Evolutionary conservation across 768 basidiomycete species (phyloP).

Genomic region (Tulasnella sp.): DNA sequence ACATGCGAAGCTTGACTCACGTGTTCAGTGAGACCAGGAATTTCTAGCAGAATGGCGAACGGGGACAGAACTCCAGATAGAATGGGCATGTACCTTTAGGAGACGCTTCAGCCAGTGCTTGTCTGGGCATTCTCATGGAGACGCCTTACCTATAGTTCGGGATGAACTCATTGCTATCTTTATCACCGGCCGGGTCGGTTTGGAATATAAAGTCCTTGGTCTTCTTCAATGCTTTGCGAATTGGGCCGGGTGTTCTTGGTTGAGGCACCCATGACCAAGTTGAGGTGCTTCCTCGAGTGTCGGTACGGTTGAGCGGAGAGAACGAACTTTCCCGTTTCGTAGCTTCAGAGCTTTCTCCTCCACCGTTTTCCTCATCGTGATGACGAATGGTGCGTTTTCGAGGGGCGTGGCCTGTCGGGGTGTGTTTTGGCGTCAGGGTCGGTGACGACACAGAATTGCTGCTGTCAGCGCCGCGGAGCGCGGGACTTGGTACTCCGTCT

Average conservation of each 20-base stretch:
- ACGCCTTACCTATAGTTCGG: constrained; percentile 64
- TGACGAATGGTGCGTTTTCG: neutral
- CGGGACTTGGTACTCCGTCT: neutral
- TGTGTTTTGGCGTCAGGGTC: neutral
- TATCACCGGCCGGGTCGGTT: constrained; percentile 13
- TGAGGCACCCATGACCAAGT: neutral
- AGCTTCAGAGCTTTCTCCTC: neutral
- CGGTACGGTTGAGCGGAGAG: neutral
- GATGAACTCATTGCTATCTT: constrained; percentile 36
- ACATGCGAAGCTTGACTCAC: constrained; percentile 41
- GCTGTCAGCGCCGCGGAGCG: neutral
- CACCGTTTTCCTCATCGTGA: neutral
- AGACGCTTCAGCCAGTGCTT: constrained; percentile 36
- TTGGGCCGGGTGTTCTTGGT: neutral
- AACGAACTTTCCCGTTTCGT: neutral
- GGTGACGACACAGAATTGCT: neutral
- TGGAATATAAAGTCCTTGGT: constrained; percentile 27
- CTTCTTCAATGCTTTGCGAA: neutral
- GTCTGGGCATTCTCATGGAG: constrained; percentile 62
- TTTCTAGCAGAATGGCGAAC: constrained; percentile 75
- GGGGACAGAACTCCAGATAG: constrained; percentile 30
- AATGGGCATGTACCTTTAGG: constrained; percentile 27
- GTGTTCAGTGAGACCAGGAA: constrained; percentile 70
- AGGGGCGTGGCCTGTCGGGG: neutral
- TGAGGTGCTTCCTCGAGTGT: neutral